These are phyloP conservation scores for Aurinia saxatilis DNA, from an alignment of 345 rosid species.

Conservation along the genomic window DNA sequence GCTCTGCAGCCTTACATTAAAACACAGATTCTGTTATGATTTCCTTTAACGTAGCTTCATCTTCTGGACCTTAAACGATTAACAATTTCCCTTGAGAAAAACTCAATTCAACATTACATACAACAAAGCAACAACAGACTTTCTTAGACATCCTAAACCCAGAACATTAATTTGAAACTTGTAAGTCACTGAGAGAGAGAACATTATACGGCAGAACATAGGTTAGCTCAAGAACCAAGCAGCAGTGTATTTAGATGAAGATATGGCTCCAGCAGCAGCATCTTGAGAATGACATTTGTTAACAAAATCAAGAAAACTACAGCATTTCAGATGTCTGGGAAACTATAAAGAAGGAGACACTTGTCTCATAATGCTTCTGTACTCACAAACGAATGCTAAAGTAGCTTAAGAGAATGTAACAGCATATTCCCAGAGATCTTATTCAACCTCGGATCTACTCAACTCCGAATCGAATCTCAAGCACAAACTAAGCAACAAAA, in stretches of 20 bases:
- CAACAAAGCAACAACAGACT: too few relatives aligned
- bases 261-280: constrained; percentile 51
- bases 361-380: too few relatives aligned
- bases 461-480: constrained; percentile 26
- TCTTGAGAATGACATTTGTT: constrained; percentile 51
- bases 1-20: too few relatives aligned
- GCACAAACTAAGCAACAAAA: too few relatives aligned
- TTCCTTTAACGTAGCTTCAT: constrained; percentile 40
- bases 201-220: not conserved
- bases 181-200: not conserved
- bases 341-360: too few relatives aligned
- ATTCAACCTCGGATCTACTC: constrained; percentile 30
- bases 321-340: not conserved
- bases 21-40: constrained; percentile 45
- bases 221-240: constrained; percentile 37
- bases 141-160: too few relatives aligned
- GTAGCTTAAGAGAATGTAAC: too few relatives aligned
- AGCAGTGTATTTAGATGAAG: constrained; percentile 41
- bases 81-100: constrained; percentile 6
- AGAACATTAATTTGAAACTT: not conserved
- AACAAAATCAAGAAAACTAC: constrained; percentile 12
- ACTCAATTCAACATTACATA: too few relatives aligned
- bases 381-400: too few relatives aligned
- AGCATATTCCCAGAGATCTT: too few relatives aligned
- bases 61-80: constrained; percentile 43